Percentiles rank a stretch among this genome's conserved stretches.
Conservation (phyloP, 228 moss, liverwort and hornwort species). For the Sphagnum magellanicum region DNA sequence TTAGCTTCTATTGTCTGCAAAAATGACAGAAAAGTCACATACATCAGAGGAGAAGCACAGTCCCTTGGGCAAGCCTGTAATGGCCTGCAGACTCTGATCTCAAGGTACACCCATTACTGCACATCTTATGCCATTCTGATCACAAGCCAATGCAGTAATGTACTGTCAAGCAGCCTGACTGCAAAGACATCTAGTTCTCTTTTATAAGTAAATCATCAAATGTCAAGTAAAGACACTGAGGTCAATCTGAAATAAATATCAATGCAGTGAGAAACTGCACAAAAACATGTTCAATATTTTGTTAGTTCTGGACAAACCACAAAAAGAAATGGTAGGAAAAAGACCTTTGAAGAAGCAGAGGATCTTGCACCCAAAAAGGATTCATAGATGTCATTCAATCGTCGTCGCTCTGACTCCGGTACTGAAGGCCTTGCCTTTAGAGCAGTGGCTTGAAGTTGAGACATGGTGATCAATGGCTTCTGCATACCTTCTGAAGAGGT, state of each 20-base stretch:
- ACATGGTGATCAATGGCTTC: constrained; percentile 71
- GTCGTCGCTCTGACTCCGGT: constrained; percentile 60
- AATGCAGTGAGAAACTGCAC: not conserved
- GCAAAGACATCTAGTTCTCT: not conserved
- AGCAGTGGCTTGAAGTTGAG: constrained; percentile 56
- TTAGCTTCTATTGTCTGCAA: constrained; percentile 56
- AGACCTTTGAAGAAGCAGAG: constrained; percentile 42
- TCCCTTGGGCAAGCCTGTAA: not conserved
- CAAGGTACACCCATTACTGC: not conserved
- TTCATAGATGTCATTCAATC: constrained; percentile 67
- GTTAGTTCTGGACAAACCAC: too few relatives aligned
- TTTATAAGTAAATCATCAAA: too few relatives aligned
- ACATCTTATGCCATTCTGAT: not conserved
- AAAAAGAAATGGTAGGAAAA: not conserved
- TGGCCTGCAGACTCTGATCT: not conserved
- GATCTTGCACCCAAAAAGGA: constrained; percentile 68
- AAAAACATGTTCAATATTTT: too few relatives aligned
- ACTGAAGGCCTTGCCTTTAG: constrained; percentile 86
- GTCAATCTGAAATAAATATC: not conserved
- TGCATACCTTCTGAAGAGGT: not conserved
- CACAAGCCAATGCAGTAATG: too few relatives aligned
- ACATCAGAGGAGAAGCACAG: constrained; percentile 1
- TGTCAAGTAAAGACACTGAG: not conserved
- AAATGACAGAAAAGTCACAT: not conserved
- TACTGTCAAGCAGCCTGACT: not conserved